A percentile compares a stretch with the other conserved stretches of the same genome.
phyloP scores from a whole-genome alignment of 1,284 basidiomycete species.

The Butyriboletus appendiculatus region DNA sequence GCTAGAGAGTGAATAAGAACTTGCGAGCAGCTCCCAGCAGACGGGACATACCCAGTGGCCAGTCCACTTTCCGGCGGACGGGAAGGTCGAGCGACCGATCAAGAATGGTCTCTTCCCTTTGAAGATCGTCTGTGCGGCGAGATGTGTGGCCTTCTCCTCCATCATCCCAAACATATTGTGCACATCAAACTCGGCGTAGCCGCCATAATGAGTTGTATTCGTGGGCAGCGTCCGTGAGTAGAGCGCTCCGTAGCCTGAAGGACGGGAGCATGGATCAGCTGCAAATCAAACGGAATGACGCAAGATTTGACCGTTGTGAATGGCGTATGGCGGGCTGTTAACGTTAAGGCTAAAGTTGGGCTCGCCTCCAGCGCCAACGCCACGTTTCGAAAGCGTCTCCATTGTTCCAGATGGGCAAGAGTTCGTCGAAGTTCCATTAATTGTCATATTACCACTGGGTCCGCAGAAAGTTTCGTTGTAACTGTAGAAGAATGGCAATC shows the following conservation, averaged over 20 bases:
- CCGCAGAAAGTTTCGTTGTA: slow-evolving; percentile 66
- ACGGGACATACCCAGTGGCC: slow-evolving; percentile 52
- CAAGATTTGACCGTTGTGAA: slow-evolving; percentile 59
- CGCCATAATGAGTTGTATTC: slow-evolving; percentile 43
- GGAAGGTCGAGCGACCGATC: slow-evolving; percentile 50
- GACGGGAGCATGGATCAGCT: neutral
- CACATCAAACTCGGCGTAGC: slow-evolving; percentile 40
- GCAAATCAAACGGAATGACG: neutral
- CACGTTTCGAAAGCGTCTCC: slow-evolving; percentile 19
- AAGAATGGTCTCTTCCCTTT: slow-evolving; percentile 45
- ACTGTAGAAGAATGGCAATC: slow-evolving; percentile 36
- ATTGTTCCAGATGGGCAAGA: slow-evolving; percentile 20
- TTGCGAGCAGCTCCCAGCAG: neutral
- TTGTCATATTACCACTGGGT: slow-evolving; percentile 71
- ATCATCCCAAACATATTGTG: slow-evolving; percentile 46
- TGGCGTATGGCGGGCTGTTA: slow-evolving; percentile 63
- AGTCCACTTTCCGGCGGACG: slow-evolving; percentile 63
- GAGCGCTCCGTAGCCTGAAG: slow-evolving; percentile 29
- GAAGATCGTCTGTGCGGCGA: slow-evolving; percentile 35
- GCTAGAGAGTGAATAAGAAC: slow-evolving; percentile 35
- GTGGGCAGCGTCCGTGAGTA: slow-evolving; percentile 35
- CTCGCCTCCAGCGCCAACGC: slow-evolving; percentile 44
- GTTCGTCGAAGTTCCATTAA: slow-evolving; percentile 66
- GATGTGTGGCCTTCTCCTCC: slow-evolving; percentile 40
- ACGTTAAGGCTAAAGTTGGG: slow-evolving; percentile 50